Conservation (phyloP, 257 asterid species). For the Cruciata laevipes region DNA sequence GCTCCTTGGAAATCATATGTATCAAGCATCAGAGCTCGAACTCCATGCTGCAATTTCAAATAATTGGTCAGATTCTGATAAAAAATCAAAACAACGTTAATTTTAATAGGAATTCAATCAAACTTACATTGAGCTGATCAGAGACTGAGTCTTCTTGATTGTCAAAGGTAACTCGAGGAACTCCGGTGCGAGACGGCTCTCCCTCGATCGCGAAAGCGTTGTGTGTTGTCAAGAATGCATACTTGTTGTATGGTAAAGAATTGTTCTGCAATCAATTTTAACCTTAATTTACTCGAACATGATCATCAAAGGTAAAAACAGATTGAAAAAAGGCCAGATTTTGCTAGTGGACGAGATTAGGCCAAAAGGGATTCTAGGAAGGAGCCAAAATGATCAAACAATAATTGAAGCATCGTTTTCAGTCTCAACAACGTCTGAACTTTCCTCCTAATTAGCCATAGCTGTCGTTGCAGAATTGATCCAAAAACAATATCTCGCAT, state of each 20-base stretch:
- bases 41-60: constrained; percentile 48
- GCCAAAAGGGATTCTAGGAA: neutral
- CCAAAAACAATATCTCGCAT: neutral
- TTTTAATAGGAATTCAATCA: constrained; percentile 6
- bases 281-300: no score
- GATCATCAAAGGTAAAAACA: neutral
- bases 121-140: constrained; percentile 59
- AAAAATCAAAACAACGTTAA: neutral
- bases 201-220: constrained; percentile 67
- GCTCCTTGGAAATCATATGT: constrained; percentile 65
- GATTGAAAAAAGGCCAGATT: neutral
- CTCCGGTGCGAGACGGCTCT: constrained; percentile 37
- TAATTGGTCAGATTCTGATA: neutral
- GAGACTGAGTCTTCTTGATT: constrained; percentile 77
- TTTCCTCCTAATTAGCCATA: neutral
- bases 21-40: constrained; percentile 85
- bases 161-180: constrained; percentile 45
- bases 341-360: neutral
- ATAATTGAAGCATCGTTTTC: neutral
- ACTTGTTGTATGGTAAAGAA: constrained; percentile 74
- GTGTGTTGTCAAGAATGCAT: constrained; percentile 80
- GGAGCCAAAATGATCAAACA: neutral
- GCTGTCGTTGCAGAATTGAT: neutral
- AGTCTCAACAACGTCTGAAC: neutral
- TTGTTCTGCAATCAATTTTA: constrained; percentile 44